Evolutionary conservation across 768 basidiomycete genomes (phyloP).

Genomic region (Cyclocybe aegerita): DNA sequence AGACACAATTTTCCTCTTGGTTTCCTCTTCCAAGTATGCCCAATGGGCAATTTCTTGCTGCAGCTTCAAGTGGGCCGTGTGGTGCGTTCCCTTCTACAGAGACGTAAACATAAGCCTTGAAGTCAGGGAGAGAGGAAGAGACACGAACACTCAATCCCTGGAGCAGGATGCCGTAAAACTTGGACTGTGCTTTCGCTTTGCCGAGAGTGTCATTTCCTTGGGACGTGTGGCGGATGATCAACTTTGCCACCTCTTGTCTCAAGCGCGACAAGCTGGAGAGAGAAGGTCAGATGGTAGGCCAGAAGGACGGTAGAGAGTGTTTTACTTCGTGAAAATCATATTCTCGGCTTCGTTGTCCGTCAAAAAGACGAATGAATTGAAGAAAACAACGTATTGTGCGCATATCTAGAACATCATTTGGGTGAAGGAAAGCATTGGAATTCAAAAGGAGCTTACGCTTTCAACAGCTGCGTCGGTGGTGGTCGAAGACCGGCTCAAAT

Average conservation of each 20-base stretch:
- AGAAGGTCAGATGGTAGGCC: conserved; percentile 4
- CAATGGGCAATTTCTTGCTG: conserved; percentile 88
- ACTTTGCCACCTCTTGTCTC: conserved; percentile 77
- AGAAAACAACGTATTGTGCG: conserved; percentile 74
- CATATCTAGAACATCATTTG: conserved; percentile 49
- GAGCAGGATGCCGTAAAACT: conserved; percentile 75
- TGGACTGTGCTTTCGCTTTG: conserved; percentile 66
- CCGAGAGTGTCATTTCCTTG: conserved; percentile 60
- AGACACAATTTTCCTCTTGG: conserved; percentile 56
- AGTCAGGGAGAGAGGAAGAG: background rate
- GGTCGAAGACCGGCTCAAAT: conserved; percentile 57
- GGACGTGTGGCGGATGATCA: conserved; percentile 71
- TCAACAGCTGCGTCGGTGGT: conserved; percentile 72
- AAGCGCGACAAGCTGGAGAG: conserved; percentile 72
- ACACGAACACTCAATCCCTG: conserved; percentile 71
- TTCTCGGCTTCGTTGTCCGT: conserved; percentile 87
- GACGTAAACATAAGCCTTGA: conserved; percentile 2
- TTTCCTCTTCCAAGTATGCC: conserved; percentile 83
- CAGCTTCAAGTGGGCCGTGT: conserved; percentile 78
- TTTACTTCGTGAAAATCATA: conserved; percentile 95
- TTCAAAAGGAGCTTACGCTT: conserved; percentile 39
- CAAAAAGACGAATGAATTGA: conserved; percentile 80
- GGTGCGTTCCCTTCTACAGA: conserved; percentile 60
- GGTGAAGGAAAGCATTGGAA: conserved; percentile 7
- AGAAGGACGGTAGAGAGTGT: background rate